phyloP scores from a whole-genome alignment of 2,329 filamentous ascomycete genomes.

The Botrytis byssoidea region DNA sequence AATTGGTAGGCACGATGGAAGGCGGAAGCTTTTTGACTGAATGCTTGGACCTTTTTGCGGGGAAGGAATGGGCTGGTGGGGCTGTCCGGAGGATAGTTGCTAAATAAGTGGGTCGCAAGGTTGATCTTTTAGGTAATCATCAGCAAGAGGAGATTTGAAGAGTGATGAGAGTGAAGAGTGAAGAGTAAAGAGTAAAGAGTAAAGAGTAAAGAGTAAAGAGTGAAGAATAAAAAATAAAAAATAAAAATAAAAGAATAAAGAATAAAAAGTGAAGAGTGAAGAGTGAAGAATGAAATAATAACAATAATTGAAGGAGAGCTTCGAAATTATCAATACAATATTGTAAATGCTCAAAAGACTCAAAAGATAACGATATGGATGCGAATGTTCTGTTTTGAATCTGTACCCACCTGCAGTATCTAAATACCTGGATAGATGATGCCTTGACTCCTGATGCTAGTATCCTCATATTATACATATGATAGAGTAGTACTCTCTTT shows the following conservation, averaged over 20 bases:
- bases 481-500: too few relatives aligned
- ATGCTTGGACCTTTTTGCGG: slow-evolving; percentile 13
- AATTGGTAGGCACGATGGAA: background rate
- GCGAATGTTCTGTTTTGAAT: background rate
- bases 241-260: too few relatives aligned
- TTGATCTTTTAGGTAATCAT: background rate
- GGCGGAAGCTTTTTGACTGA: background rate
- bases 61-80: background rate
- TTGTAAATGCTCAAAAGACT: background rate
- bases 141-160: background rate
- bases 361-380: background rate
- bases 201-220: background rate
- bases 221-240: background rate
- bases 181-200: background rate
- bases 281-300: background rate
- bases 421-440: background rate
- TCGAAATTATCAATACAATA: rapidly evolving
- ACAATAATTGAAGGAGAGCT: background rate
- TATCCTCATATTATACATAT: too few relatives aligned
- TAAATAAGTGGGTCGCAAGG: background rate
- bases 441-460: background rate
- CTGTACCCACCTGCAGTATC: background rate
- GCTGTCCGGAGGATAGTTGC: background rate
- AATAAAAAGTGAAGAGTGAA: background rate
- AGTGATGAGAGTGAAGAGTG: background rate